Base-by-base conservation (phyloP, 164 flowering plant genomes). In the Cinnamomum chago region DNA sequence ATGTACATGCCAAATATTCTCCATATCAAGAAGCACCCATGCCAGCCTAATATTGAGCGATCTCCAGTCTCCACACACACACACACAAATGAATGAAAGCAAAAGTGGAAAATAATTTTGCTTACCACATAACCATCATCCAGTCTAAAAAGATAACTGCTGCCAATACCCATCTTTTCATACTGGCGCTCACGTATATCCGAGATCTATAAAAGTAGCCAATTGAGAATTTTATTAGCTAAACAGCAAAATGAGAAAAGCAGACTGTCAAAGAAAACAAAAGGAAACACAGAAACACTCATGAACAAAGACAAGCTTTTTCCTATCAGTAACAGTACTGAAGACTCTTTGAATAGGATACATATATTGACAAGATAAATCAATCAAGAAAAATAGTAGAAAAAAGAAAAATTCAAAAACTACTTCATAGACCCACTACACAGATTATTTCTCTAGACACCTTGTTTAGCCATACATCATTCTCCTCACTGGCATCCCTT, bases 51-150 rank as follows among this genome's bases (percentile, higher is more conserved):
- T 40, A 40, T 40, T 40, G 47, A 5, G 2, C 47, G 10, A 40
- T 40, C 47, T 7, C 47, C 35, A 30, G 6, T 4, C 35, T 30
- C 0, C 35, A 30, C 35, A 4, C 35, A 30, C 5, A 4, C 33
- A 30, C 35, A 30, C 35, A 30, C 67, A 72, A 58, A 67, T 9
- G 22, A 58, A 22, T 47, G 15, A 27, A 70, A 25, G 13, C 18
- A 24, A 65, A 30, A 33, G 9, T 20, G 50, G 60, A 50, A 74
- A 30, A 33, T 68, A n/a, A 17, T 14, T 27, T n/a, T 40, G 81
- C 92, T 84, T 74, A 96, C 99, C 92, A 96, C 99, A 85, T 96
- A 90, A 70, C 98, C 99, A 85, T 96, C 99, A 84, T 96, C 99
- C 74, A 96, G 84, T 77, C 98, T 86, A 71, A 96, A 96, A 72